phyloP scores from a whole-genome alignment of 176 grass and related monocot species.

The Oryza meridionalis region DNA sequence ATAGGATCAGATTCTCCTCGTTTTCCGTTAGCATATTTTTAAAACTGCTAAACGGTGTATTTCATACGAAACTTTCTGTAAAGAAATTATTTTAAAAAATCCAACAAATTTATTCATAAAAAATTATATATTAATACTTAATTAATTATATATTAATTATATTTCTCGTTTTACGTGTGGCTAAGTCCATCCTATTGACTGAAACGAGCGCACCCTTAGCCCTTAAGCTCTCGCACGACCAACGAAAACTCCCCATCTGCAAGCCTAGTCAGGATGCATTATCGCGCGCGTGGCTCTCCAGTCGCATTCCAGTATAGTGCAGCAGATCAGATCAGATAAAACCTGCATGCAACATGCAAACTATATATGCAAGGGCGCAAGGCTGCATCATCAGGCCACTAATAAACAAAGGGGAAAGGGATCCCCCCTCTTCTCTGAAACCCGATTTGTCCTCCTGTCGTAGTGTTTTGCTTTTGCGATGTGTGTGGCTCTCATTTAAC shows the following conservation, averaged over 20 bases:
- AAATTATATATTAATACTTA: no score
- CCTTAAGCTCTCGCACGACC: not conserved
- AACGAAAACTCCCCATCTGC: conserved; percentile 19
- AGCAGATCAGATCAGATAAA: not conserved
- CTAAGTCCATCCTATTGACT: no score
- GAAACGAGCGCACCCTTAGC: not conserved
- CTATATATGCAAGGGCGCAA: not conserved
- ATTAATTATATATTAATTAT: no score
- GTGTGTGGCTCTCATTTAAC: conserved; percentile 20
- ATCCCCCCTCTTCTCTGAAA: conserved; percentile 23
- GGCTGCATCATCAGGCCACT: conserved; percentile 18
- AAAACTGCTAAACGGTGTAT: no score
- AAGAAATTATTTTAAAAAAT: no score
- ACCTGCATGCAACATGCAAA: not conserved
- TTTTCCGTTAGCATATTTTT: no score
- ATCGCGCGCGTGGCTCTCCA: conserved; percentile 9
- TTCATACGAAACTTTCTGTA: no score
- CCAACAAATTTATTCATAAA: no score
- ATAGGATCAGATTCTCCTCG: no score
- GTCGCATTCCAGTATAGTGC: conserved; percentile 33
- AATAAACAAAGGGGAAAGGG: conserved; percentile 10
- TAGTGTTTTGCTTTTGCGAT: not conserved
- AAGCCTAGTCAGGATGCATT: conserved; percentile 39
- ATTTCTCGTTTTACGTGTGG: no score
- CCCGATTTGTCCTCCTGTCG: conserved; percentile 4